These are phyloP conservation scores for Margaritispora aquatica DNA, from an alignment of 495 filamentous ascomycete genomes.

Conservation along the genomic window DNA sequence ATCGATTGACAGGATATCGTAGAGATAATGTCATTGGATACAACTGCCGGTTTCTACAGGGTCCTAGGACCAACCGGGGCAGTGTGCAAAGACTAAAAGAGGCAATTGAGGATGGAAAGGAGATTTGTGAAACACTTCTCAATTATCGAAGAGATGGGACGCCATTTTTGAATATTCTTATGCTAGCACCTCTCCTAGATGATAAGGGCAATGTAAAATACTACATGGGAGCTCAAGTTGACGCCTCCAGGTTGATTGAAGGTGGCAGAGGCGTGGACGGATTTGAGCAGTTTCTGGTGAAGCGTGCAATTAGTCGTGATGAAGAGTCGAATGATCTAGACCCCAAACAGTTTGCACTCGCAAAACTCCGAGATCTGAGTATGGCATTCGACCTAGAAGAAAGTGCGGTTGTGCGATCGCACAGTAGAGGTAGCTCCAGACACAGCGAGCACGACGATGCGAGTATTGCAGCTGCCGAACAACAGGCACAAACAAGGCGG, in stretches of 20 bases:
- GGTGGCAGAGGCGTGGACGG: constrained; percentile 1
- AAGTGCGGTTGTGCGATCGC: background rate
- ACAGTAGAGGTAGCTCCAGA: background rate
- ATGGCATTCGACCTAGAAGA: constrained; percentile 2
- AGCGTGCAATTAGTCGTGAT: background rate
- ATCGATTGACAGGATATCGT: background rate
- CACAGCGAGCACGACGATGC: background rate
- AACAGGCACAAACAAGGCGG: background rate
- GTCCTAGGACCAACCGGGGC: background rate
- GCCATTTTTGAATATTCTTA: constrained; percentile 1
- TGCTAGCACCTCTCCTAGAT: constrained; percentile 2
- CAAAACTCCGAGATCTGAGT: background rate
- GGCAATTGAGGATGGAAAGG: background rate
- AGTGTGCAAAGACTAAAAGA: background rate
- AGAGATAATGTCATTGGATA: constrained; percentile 1
- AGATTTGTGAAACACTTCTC: background rate
- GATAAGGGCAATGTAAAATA: constrained; percentile 1
- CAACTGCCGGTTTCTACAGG: background rate
- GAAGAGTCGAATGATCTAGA: background rate
- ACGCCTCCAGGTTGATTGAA: background rate
- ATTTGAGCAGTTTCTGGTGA: background rate
- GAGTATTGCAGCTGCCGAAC: background rate
- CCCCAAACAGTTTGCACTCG: background rate
- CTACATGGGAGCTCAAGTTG: constrained; percentile 4
- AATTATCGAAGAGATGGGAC: constrained; percentile 5